Evolutionary conservation across 768 basidiomycete genomes (phyloP).

Genomic region (Crucibulum laeve): DNA sequence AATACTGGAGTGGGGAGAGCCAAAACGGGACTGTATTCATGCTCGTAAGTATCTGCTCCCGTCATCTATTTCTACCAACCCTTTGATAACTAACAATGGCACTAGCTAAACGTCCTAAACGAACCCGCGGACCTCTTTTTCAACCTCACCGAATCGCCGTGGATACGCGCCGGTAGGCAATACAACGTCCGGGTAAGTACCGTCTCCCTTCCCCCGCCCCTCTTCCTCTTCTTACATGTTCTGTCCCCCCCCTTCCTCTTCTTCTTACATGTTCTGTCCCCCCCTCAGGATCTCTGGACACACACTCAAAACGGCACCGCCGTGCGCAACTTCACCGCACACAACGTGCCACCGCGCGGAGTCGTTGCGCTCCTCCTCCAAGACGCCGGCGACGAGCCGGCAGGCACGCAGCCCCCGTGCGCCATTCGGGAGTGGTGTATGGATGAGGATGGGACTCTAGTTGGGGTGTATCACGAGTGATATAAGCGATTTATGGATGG

Average conservation of each 20-base stretch:
- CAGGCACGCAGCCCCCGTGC: conserved; percentile 54
- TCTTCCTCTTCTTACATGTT: background rate
- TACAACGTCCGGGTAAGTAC: conserved; percentile 54
- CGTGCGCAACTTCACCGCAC: conserved; percentile 50
- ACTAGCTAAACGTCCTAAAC: conserved; percentile 56
- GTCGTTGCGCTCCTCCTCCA: conserved; percentile 62
- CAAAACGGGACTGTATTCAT: conserved; percentile 65
- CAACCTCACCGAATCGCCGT: conserved; percentile 64
- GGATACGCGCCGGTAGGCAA: conserved; percentile 63
- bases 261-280: too few species aligned
- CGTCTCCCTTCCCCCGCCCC: background rate
- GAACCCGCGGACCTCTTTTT: conserved; percentile 55
- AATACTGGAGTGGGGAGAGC: conserved; percentile 67
- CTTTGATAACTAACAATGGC: background rate
- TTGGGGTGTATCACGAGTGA: too few species aligned
- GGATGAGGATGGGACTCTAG: conserved; percentile 56
- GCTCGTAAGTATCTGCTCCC: conserved; percentile 50
- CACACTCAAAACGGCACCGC: conserved; percentile 69
- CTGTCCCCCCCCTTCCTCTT: too few species aligned
- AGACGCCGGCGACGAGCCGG: conserved; percentile 67
- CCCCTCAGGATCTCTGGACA: conserved; percentile 62
- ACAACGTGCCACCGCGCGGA: conserved; percentile 64
- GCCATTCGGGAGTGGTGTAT: conserved; percentile 55
- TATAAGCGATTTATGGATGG: too few species aligned
- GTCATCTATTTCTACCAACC: background rate